phyloP scores from a whole-genome alignment of 2,329 filamentous ascomycete species.

The Monosporascus sp. region DNA sequence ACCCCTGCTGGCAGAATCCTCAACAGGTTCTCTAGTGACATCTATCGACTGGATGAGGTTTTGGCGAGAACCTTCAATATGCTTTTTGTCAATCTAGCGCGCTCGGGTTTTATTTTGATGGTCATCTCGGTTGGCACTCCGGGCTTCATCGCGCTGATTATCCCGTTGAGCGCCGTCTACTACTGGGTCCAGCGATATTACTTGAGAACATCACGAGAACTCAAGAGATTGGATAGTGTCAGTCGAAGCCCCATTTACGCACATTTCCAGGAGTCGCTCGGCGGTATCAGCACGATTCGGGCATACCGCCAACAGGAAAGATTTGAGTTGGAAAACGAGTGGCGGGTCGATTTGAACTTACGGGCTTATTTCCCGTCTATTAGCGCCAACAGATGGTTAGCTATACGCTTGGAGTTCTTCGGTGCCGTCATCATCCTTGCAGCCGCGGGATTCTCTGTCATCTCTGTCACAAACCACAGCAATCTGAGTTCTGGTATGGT shows the following conservation, averaged over 20 bases:
- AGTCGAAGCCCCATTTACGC: conserved; percentile 95
- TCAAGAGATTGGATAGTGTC: conserved; percentile 93
- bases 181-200: conserved; percentile 97
- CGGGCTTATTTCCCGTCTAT: conserved; percentile 94
- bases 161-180: conserved; percentile 78
- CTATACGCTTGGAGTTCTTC: conserved; percentile 90
- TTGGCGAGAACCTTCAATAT: conserved; percentile 97
- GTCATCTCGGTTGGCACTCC: conserved; percentile 82
- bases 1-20: conserved; percentile 94
- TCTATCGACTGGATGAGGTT: conserved; percentile 83
- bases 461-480: conserved; percentile 67
- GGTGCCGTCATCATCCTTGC: conserved; percentile 89
- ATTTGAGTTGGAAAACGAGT: conserved; percentile 92
- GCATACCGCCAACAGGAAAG: conserved; percentile 85
- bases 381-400: conserved; percentile 90
- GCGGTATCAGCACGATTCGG: conserved; percentile 89
- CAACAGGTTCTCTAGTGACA: conserved; percentile 89
- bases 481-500: conserved; percentile 67
- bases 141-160: conserved; percentile 70
- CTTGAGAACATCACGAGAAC: conserved; percentile 87
- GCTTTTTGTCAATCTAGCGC: conserved; percentile 73
- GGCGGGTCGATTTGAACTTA: conserved; percentile 91
- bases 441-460: conserved; percentile 75
- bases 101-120: conserved; percentile 75
- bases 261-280: conserved; percentile 96